These are phyloP conservation scores for Talaromyces sp. DNA, from an alignment of 2,329 filamentous ascomycete species.

Conservation along the genomic window DNA sequence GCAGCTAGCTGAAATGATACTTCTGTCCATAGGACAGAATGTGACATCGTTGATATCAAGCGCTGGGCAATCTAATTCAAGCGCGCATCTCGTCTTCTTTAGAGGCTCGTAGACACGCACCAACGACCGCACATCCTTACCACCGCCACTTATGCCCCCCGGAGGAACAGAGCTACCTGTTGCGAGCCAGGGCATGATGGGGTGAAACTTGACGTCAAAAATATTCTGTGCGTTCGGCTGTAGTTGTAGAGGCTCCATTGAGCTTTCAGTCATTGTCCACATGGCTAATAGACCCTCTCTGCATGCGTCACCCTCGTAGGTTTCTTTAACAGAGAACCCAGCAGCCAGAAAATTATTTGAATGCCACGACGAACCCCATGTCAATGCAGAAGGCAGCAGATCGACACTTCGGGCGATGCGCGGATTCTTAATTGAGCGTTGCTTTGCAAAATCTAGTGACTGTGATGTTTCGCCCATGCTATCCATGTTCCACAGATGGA, in stretches of 20 bases:
- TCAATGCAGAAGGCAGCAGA: constrained; percentile 43
- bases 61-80: constrained; percentile 54
- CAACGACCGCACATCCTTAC: constrained; percentile 41
- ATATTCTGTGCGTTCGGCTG: constrained; percentile 49
- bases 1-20: constrained; percentile 55
- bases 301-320: constrained; percentile 24
- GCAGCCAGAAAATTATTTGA: constrained; percentile 47
- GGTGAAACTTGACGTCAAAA: constrained; percentile 58
- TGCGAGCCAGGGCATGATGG: constrained; percentile 46
- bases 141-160: constrained; percentile 20
- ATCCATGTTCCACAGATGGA: constrained; percentile 31
- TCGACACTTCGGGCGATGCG: constrained; percentile 26
- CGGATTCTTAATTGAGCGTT: constrained; percentile 13
- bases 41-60: constrained; percentile 59
- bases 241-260: constrained; percentile 33
- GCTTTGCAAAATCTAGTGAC: constrained; percentile 22
- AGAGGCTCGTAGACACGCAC: constrained; percentile 51
- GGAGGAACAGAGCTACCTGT: constrained; percentile 45
- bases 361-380: constrained; percentile 40
- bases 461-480: constrained; percentile 17
- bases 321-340: constrained; percentile 47
- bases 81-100: constrained; percentile 26
- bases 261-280: constrained; percentile 47
- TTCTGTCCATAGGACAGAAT: constrained; percentile 42
- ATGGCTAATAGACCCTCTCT: constrained; percentile 50